Evolutionary conservation across 768 basidiomycete genomes (phyloP), one percentile per base, ranked within the genome.

Genomic region (Nidularia sp.): DNA sequence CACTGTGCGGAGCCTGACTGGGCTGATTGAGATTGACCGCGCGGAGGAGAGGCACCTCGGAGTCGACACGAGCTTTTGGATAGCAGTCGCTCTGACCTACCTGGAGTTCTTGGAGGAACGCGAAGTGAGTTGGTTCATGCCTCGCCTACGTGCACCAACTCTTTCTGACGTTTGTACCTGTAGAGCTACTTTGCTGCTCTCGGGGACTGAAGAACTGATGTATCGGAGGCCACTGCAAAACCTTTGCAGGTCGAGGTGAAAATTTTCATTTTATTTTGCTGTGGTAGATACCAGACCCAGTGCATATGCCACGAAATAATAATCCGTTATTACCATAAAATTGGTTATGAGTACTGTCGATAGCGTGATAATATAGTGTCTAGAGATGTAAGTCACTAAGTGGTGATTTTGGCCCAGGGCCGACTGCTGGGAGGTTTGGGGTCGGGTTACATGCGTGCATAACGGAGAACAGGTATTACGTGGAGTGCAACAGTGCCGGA

Each of bases 41-140:
- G 67, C 71, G 3, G 78, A 86, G 53, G 81, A 82, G 49, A 65
- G 70, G 13, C 65, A 75, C 32, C 61, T 90, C 22, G 90, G 89
- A 10, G 80, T 93, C 31, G 86, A 90, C 46, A 78, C 79, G 29
- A 83, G 83, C 49, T 92, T 92, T 62, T 92, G 88, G 84, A 75
- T 93, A 44, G 80, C 87, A 0, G 71, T 88, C 39, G 84, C 84
- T 0, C 63, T 91, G 59, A 84, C 87, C 2, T 93, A 90, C 63
- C 66, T 89, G 9, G 88, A 88, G 53, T 92, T 89, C 60, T 65
- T 92, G 58, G 80, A 79, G 59, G 88, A 91, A 57, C 76, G 88
- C 59, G 89, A 90, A 73, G 90, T 89, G 56, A 54, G 84, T 66
- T n/a, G n/a, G 39, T 29, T 48, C 6, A 22, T 34, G 50, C 13